These are phyloP conservation scores for Phytophthora aleatoria DNA, from an alignment of 352 stramenopile genomes.

Conservation along the genomic window DNA sequence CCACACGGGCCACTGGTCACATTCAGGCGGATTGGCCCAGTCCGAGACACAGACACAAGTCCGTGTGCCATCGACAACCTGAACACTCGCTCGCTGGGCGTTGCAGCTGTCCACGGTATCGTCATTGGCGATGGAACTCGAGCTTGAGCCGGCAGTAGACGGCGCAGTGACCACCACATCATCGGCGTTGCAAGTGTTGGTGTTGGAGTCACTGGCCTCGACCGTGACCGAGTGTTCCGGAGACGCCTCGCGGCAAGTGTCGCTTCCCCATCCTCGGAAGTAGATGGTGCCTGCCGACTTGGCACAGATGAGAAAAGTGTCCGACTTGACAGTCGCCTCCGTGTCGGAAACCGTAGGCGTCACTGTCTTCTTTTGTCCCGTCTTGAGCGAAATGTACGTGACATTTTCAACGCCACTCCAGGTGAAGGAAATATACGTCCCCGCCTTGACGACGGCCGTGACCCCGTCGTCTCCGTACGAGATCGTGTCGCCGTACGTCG, in stretches of 20 bases:
- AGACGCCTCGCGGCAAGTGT: conserved; percentile 58
- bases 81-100: conserved; percentile 49
- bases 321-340: conserved; percentile 38
- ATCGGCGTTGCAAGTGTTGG: conserved; percentile 28
- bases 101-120: conserved; percentile 54
- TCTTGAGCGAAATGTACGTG: conserved; percentile 66
- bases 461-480: conserved; percentile 50
- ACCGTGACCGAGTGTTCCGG: conserved; percentile 53
- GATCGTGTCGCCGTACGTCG: conserved; percentile 37
- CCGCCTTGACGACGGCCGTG: conserved; percentile 54
- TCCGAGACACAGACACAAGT: conserved; percentile 67
- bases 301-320: conserved; percentile 69
- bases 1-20: conserved; percentile 53
- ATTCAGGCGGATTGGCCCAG: conserved; percentile 62
- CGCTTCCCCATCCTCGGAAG: conserved; percentile 60
- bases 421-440: conserved; percentile 58
- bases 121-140: conserved; percentile 23
- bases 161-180: conserved; percentile 9
- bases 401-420: conserved; percentile 57
- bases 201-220: conserved; percentile 37
- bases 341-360: conserved; percentile 49
- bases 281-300: conserved; percentile 56
- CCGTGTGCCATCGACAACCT: conserved; percentile 40
- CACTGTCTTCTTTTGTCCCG: conserved; percentile 70
- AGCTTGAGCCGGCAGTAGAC: conserved; percentile 14